phyloP scores from a whole-genome alignment of 2,329 filamentous ascomycete genomes.

The Pseudogymnoascus sp. region DNA sequence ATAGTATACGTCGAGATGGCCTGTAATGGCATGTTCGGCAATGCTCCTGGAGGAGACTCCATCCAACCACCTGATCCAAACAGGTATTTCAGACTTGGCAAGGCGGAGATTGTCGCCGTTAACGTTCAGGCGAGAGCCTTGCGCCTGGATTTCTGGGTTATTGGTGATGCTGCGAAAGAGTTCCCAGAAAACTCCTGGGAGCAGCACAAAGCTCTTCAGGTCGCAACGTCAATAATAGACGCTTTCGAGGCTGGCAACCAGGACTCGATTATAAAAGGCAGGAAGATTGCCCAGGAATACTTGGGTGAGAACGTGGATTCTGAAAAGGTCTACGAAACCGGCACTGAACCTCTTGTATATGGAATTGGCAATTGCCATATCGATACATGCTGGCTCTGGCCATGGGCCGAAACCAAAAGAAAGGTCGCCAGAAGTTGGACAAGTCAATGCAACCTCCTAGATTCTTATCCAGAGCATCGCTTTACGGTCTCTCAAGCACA shows the following conservation, averaged over 20 bases:
- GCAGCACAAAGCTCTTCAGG: conserved; percentile 73
- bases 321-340: conserved; percentile 70
- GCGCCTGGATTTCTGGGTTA: conserved; percentile 92
- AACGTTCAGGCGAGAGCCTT: conserved; percentile 78
- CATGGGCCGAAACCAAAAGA: conserved; percentile 93
- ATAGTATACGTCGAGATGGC: conserved; percentile 96
- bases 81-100: conserved; percentile 65
- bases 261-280: conserved; percentile 67
- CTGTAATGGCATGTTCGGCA: conserved; percentile 97
- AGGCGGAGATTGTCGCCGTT: conserved; percentile 80
- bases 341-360: conserved; percentile 67
- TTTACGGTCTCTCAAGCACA: conserved; percentile 93
- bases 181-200: conserved; percentile 85
- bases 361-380: conserved; percentile 97
- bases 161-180: conserved; percentile 83
- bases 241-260: conserved; percentile 73
- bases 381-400: conserved; percentile 97
- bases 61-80: conserved; percentile 88
- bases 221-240: conserved; percentile 84
- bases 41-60: conserved; percentile 70
- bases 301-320: conserved; percentile 75
- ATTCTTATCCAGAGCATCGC: conserved; percentile 85
- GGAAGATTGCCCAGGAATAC: conserved; percentile 76
- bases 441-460: conserved; percentile 91
- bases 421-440: conserved; percentile 96